These are phyloP conservation scores for Sporothrix phasma DNA, from an alignment of 2,329 filamentous ascomycete genomes.

Conservation along the genomic window DNA sequence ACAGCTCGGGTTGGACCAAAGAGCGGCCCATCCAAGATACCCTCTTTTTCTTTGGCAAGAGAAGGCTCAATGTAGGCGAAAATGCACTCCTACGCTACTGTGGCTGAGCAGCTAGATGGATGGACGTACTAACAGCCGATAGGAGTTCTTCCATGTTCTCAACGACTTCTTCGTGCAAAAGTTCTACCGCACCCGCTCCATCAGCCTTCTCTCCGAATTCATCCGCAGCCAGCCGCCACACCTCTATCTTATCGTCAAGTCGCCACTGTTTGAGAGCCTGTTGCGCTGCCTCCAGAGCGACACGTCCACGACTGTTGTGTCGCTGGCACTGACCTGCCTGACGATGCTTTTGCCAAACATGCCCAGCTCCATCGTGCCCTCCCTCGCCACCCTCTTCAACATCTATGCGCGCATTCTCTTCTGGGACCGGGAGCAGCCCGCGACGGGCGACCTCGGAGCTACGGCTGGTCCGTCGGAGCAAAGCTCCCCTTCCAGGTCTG, in stretches of 20 bases:
- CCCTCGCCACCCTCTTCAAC: conserved; percentile 66
- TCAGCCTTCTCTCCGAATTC: conserved; percentile 62
- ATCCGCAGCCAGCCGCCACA: conserved; percentile 70
- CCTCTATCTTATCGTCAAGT: conserved; percentile 62
- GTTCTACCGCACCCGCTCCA: conserved; percentile 51
- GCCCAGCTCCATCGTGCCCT: conserved; percentile 57
- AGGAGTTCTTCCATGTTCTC: conserved; percentile 57
- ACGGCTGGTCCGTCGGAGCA: conserved; percentile 3
- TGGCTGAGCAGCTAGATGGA: neutral
- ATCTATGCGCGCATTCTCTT: conserved; percentile 72
- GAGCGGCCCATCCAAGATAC: conserved; percentile 42
- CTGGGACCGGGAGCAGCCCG: conserved; percentile 53
- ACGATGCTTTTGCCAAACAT: conserved; percentile 80
- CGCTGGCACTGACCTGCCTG: conserved; percentile 61
- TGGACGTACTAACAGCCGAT: conserved; percentile 5
- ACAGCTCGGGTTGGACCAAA: conserved; percentile 33
- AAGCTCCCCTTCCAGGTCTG: conserved; percentile 36
- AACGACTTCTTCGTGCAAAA: conserved; percentile 57
- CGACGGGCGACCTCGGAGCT: conserved; percentile 28
- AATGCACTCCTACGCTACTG: conserved; percentile 22
- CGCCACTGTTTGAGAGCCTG: conserved; percentile 60
- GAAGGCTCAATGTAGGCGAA: conserved; percentile 59
- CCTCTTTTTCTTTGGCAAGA: conserved; percentile 55
- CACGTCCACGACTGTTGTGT: conserved; percentile 67
- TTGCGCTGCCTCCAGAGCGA: conserved; percentile 67